phyloP scores from a whole-genome alignment of 495 filamentous ascomycete genomes.

The Lasiosphaeria miniovina region DNA sequence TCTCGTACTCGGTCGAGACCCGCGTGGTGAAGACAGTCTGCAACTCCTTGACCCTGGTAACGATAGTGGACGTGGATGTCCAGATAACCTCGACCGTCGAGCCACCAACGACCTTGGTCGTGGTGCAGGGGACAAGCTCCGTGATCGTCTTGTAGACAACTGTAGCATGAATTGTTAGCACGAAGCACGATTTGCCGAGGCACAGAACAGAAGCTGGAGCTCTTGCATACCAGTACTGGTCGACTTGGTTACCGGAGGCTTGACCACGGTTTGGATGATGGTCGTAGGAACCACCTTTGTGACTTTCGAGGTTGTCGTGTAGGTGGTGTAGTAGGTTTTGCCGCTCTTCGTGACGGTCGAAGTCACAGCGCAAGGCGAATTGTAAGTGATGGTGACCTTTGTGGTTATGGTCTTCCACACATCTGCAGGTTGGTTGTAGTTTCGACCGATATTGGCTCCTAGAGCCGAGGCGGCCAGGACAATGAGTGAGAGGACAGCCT shows the following conservation, averaged over 20 bases:
- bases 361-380: constrained; percentile 40
- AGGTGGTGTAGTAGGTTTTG: constrained; percentile 41
- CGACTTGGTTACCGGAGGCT: constrained; percentile 25
- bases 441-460: constrained; percentile 26
- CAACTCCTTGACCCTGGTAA: constrained; percentile 22
- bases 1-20: constrained; percentile 37
- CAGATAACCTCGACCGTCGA: constrained; percentile 40
- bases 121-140: constrained; percentile 38
- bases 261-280: constrained; percentile 23
- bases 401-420: constrained; percentile 24
- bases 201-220: background rate
- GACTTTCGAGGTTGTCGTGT: constrained; percentile 44
- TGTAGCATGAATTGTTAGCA: constrained; percentile 15
- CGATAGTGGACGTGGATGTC: constrained; percentile 40
- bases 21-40: constrained; percentile 34
- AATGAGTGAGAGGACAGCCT: constrained; percentile 36
- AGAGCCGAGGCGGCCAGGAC: constrained; percentile 41
- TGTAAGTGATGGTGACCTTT: constrained; percentile 41
- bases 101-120: constrained; percentile 42
- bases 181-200: background rate
- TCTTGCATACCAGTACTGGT: constrained; percentile 10
- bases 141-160: constrained; percentile 40
- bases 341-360: constrained; percentile 37
- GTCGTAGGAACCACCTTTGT: constrained; percentile 28
- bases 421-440: background rate